A percentile compares a stretch with the other conserved stretches of the same genome.
Conservation (phyloP, 2,329 filamentous ascomycete genomes). For the Nigrospora oryzae region DNA sequence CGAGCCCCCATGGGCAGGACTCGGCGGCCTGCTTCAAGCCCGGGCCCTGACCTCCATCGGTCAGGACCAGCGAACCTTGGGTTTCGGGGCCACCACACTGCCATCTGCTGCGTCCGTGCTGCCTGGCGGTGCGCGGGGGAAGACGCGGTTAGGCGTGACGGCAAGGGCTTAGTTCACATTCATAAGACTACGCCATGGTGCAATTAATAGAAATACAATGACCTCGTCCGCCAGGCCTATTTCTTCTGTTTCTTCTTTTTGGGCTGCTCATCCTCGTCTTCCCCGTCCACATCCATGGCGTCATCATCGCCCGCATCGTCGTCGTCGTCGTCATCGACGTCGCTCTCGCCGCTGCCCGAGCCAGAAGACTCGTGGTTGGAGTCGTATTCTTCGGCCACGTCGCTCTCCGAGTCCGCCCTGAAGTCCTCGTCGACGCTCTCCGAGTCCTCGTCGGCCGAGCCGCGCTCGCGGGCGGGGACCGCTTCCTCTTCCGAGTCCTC, state of each 20-base stretch:
- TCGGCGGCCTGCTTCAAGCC: no score
- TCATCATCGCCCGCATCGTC: conserved; percentile 41
- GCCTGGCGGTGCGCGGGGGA: no score
- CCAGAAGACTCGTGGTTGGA: conserved; percentile 83
- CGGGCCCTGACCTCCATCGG: no score
- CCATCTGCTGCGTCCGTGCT: no score
- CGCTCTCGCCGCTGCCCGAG: conserved; percentile 59
- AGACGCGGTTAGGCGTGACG: no score
- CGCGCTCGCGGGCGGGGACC: conserved; percentile 63
- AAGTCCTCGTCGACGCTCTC: conserved; percentile 97
- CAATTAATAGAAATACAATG: no score
- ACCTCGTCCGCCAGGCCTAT: background rate
- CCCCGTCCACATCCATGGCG: conserved; percentile 29
- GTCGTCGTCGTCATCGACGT: conserved; percentile 40
- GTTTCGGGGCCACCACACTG: no score
- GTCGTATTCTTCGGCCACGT: conserved; percentile 95
- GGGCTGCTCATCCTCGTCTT: conserved; percentile 26
- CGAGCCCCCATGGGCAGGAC: no score
- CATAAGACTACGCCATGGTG: no score
- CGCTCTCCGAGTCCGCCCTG: conserved; percentile 81
- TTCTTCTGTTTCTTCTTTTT: conserved; percentile 20
- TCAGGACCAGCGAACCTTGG: no score
- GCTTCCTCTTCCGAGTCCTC: conserved; percentile 78
- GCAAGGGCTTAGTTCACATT: no score
- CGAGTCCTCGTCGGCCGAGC: conserved; percentile 91